Evolutionary conservation across 192 early-diverging fungal genomes (phyloP).

Genomic region (Mortierella antarctica): DNA sequence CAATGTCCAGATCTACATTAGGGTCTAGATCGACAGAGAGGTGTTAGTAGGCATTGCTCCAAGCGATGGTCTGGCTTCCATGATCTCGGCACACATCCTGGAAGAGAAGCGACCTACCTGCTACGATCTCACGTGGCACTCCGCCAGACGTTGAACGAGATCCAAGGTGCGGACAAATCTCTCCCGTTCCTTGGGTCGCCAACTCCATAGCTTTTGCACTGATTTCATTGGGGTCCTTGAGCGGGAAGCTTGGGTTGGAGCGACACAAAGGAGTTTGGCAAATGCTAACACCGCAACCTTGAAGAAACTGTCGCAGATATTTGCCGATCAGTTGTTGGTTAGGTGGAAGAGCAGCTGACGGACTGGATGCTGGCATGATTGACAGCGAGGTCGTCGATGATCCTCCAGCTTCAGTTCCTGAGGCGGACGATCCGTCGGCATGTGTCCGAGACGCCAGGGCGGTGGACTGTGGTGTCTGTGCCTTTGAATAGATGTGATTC

Average conservation of each 20-base stretch:
- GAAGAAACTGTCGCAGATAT: conserved; percentile 44
- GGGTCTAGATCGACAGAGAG: conserved; percentile 9
- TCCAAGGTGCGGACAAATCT: conserved; percentile 31
- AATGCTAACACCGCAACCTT: conserved; percentile 24
- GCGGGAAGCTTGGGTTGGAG: conserved; percentile 27
- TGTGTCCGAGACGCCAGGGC: neutral
- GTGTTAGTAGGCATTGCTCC: neutral
- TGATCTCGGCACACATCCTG: neutral
- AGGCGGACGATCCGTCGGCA: neutral
- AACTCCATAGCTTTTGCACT: conserved; percentile 30
- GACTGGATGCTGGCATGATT: neutral
- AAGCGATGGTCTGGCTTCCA: neutral
- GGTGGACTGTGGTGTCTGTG: neutral
- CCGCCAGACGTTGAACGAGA: neutral
- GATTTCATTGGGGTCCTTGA: conserved; percentile 39
- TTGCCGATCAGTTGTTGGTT: conserved; percentile 26
- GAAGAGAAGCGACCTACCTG: conserved; percentile 9
- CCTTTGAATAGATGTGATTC: conserved; percentile 31
- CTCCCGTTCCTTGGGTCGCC: conserved; percentile 15
- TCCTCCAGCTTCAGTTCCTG: neutral
- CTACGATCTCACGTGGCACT: conserved; percentile 30
- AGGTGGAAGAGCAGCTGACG: neutral
- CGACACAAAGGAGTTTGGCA: conserved; percentile 36
- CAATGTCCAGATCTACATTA: conserved; percentile 34
- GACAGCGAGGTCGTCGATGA: neutral